Conservation (phyloP, 2,329 filamentous ascomycete genomes). For the Alternaria atra region DNA sequence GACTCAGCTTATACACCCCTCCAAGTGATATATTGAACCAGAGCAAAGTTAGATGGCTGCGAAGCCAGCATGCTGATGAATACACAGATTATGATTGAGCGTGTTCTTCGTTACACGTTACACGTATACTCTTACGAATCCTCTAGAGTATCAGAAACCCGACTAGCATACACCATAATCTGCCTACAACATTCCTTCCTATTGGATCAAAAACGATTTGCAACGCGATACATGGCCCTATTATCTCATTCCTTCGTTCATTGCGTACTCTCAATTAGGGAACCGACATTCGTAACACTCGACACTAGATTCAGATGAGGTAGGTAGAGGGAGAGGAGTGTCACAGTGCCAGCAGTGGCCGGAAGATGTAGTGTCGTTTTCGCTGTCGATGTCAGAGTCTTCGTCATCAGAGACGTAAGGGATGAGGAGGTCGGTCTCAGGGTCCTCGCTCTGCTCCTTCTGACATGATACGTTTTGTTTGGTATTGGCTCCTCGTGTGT, state of each 20-base stretch:
- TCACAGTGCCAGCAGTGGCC: conserved; percentile 17
- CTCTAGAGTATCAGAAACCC: not conserved
- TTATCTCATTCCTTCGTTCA: not conserved
- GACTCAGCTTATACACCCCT: too few relatives aligned
- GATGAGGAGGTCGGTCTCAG: not conserved
- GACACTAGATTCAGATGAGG: not conserved
- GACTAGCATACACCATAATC: not conserved
- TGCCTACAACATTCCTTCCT: not conserved
- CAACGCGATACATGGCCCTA: not conserved
- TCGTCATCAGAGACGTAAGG: not conserved
- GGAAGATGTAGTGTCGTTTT: not conserved
- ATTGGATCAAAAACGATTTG: too few relatives aligned
- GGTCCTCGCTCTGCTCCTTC: not conserved
- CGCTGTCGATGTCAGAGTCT: not conserved
- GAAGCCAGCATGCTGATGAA: not conserved
- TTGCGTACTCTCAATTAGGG: conserved; percentile 1
- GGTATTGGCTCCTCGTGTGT: not conserved
- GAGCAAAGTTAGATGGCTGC: not conserved
- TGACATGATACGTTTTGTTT: not conserved
- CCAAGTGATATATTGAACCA: not conserved
- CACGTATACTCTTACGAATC: not conserved
- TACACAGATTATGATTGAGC: not conserved
- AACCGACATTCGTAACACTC: conserved; percentile 11
- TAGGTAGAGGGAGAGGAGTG: not conserved
- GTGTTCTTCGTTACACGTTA: not conserved